Conservation (phyloP, 371 early-diverging fungal genomes). For the Globomyces sp. region DNA sequence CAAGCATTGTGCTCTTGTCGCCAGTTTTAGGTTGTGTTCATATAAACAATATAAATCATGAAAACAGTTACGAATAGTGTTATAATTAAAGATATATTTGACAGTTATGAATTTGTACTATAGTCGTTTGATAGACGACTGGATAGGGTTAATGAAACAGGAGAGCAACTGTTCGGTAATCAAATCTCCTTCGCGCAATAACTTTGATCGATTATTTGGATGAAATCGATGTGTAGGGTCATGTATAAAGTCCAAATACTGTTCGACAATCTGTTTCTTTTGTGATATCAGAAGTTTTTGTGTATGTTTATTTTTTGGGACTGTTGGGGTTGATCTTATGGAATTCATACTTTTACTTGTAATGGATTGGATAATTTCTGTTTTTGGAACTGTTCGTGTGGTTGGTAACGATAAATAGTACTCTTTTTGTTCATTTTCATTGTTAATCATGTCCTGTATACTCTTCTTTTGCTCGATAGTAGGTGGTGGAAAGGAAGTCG, state of each 20-base stretch:
- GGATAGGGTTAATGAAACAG: slow-evolving; percentile 2
- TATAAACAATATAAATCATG: no score
- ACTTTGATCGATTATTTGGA: slow-evolving; percentile 6
- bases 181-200: not conserved
- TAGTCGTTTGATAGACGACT: slow-evolving; percentile 6
- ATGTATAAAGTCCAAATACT: slow-evolving; percentile 3
- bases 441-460: slow-evolving; percentile 15
- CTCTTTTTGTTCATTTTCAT: slow-evolving; percentile 11
- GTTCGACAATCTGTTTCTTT: not conserved
- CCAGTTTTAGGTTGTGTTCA: no score
- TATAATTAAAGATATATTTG: no score
- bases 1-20: no score
- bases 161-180: slow-evolving; percentile 4
- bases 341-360: not conserved
- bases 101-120: not conserved
- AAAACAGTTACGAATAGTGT: no score
- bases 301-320: not conserved
- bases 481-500: slow-evolving; percentile 4
- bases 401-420: not conserved
- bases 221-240: slow-evolving; percentile 9
- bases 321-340: not conserved
- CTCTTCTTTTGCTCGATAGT: slow-evolving; percentile 12
- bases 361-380: slow-evolving; percentile 3
- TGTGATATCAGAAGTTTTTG: not conserved
- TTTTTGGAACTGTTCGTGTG: not conserved